Evolutionary conservation across 2,329 filamentous ascomycete species (phyloP), one percentile per base, ranked within the genome.

Genomic region (Thielaviopsis euricoi): DNA sequence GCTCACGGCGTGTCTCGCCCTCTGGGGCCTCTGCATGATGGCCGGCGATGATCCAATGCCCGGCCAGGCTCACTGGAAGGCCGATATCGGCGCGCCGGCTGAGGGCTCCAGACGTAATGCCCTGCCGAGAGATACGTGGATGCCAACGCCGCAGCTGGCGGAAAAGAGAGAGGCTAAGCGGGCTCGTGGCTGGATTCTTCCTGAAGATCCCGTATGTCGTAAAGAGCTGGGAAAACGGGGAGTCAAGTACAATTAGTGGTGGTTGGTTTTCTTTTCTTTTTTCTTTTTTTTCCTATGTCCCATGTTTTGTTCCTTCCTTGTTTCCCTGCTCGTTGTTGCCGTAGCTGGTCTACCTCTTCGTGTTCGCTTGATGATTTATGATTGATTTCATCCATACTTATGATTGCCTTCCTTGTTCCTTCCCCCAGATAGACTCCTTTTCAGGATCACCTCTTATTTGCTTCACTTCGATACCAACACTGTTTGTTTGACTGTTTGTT

Each of bases 151-250:
- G 55, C 86, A 83, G 73, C 75, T 80, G 64, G 83, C 77, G 33
- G 85, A 86, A 79, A 93, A 87, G 82, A 73, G 81, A 59, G 83
- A 86, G 70, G 83, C 85, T 21, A 89, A 89, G 78, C 71, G 85
- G 22, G 76, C 79, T 2, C 72, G 86, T 29, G 86, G 86, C 0
- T 90, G 86, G 86, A 79, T 88, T 0, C 78, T 82, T 71, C 86
- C 86, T 1, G 85, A 89, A 65, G 86, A 89, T 65, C 75, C 82
- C 2, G 74, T 89, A 12, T 82, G 82, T 9, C 76, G 85, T 65
- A 83, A 86, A 71, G 86, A 90, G 72, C 74, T 85, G 56, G 83
- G 82, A 5, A 82, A 80, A 73, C 74, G 81, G 58, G 81, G 81
- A 17, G 80, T 85, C 43, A 61, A 56, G 25, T 61, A 61, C 54